Base-by-base conservation (phyloP, 139 green algal genomes). In the Haematococcus lacustris region DNA sequence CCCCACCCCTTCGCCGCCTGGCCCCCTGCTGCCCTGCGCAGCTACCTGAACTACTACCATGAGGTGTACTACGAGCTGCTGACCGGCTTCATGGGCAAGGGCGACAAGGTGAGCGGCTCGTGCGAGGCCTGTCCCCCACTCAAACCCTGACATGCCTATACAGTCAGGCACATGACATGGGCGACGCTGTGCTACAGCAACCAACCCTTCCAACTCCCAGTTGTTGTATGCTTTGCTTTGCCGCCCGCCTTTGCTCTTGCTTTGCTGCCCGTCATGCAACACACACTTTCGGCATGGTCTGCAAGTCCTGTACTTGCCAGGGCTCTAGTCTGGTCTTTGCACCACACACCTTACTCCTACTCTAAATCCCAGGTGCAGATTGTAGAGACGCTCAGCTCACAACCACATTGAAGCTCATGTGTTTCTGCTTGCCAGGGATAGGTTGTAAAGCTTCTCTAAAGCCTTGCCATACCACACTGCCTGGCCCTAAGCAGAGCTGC, bases 51-150 rank as follows among this genome's bases (percentile, higher is more conserved):
- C 72, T 71, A 82, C 50, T 70, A 84, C 63, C 47, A 65, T 41
- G 65, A 73, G 23, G 53, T 84, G 25, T 87, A 78, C 74, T 83
- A 80, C 38, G 74, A 83, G 62, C 70, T 87, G 39, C 75, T 87
- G 30, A 76, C 70, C 47, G 71, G 75, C 40, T 87, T 74, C 70
- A 83, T 87, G 78, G 81, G 81, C 37, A 79, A 80, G 60, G 81
- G 81, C 1, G 78, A 87, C 73, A 87, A 87, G 53, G 53, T 63
- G 53, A 63, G 53, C 21, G 53, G 26, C 33, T 63, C 9, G 53
- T n/a, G 47, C 13, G 17, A 57, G 13, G 47, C 17, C 21, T n/a
- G 47, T n/a, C 17, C 47, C 47, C 21, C 17, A 13, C 13, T 57
- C 47, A 57, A 57, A 57, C 47, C 13, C 13, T 57, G 17, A 57